phyloP scores from a whole-genome alignment of 306 rosid species.

The Vicia sativa region DNA sequence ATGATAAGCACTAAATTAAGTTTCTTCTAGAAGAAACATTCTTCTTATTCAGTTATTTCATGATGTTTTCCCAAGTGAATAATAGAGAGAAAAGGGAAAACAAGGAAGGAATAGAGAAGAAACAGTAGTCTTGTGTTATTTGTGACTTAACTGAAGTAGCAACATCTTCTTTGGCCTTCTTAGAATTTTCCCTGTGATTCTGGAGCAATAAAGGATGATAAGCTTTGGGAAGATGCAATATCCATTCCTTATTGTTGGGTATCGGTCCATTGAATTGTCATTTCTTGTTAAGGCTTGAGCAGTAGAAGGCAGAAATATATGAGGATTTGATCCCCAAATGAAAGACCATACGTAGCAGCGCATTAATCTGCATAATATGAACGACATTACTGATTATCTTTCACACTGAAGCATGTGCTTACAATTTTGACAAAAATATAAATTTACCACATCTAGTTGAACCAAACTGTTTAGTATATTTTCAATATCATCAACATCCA shows the following conservation, averaged over 20 bases:
- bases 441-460: conserved; percentile 81
- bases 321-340: conserved; percentile 80
- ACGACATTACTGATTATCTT: conserved; percentile 29
- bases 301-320: conserved; percentile 53
- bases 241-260: conserved; percentile 63
- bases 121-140: conserved; percentile 19
- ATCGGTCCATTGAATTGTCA: conserved; percentile 37
- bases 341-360: conserved; percentile 83
- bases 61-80: conserved; percentile 21
- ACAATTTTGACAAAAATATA: conserved; percentile 32
- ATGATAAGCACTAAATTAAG: conserved; percentile 19
- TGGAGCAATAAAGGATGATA: conserved; percentile 85
- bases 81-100: not conserved
- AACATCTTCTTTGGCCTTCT: conserved; percentile 61
- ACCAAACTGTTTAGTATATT: conserved; percentile 57
- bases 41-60: not conserved
- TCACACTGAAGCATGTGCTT: conserved; percentile 17
- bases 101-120: not conserved
- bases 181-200: conserved; percentile 59
- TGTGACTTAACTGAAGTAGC: conserved; percentile 55
- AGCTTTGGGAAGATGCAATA: conserved; percentile 70
- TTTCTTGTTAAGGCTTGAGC: conserved; percentile 41
- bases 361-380: conserved; percentile 67
- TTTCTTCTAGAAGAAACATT: conserved; percentile 35
- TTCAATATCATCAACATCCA: conserved; percentile 72